These are phyloP conservation scores for Meripilus lineatus DNA, from an alignment of 1,284 basidiomycete species.

Conservation along the genomic window DNA sequence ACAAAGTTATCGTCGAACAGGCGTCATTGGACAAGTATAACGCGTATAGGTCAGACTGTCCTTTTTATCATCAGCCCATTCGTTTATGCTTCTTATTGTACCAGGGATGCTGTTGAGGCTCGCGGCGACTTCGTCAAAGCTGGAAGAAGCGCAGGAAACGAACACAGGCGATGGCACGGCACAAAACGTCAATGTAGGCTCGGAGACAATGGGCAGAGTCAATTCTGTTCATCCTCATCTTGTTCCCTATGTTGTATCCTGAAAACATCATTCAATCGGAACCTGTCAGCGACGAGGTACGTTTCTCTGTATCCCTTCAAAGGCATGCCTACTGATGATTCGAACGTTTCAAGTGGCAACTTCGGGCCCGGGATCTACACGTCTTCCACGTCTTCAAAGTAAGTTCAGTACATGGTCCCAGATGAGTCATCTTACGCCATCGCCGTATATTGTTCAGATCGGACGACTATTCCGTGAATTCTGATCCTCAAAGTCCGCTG, in stretches of 20 bases:
- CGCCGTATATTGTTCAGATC: too few species aligned
- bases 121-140: slow-evolving; percentile 48
- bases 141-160: slow-evolving; percentile 54
- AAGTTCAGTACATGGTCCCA: too few species aligned
- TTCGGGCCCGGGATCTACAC: slow-evolving; percentile 61
- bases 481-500: slow-evolving; percentile 31
- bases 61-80: not conserved
- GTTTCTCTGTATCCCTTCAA: not conserved
- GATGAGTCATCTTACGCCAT: too few species aligned
- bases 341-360: slow-evolving; percentile 26
- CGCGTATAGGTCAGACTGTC: slow-evolving; percentile 44
- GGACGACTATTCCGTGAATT: slow-evolving; percentile 46
- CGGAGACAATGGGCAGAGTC: slow-evolving; percentile 52
- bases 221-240: slow-evolving; percentile 46
- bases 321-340: not conserved
- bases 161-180: slow-evolving; percentile 56
- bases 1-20: slow-evolving; percentile 47
- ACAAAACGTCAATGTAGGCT: slow-evolving; percentile 49
- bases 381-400: slow-evolving; percentile 59
- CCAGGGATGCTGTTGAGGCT: slow-evolving; percentile 46
- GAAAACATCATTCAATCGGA: slow-evolving; percentile 54
- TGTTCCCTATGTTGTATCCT: slow-evolving; percentile 60
- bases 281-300: slow-evolving; percentile 51
- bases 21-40: slow-evolving; percentile 48
- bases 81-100: not conserved